phyloP scores from a whole-genome alignment of 2,329 filamentous ascomycete species.

The Alternaria ethzedia region DNA sequence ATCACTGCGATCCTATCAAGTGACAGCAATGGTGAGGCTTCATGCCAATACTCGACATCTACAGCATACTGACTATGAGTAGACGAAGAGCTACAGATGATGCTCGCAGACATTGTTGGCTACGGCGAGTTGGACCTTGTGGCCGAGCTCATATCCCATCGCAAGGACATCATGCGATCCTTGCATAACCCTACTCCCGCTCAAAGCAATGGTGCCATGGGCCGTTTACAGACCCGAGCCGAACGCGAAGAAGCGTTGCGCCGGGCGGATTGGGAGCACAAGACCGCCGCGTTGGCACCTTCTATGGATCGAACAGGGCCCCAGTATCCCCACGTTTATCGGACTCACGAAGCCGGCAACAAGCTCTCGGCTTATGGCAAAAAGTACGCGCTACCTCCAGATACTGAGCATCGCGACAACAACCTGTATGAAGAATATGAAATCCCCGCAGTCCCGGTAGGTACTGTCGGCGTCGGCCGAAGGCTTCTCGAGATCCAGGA shows the following conservation, averaged over 20 bases:
- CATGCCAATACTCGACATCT: not conserved
- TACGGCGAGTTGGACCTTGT: conserved; percentile 94
- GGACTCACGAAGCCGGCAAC: conserved; percentile 81
- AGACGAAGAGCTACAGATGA: conserved; percentile 90
- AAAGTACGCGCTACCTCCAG: conserved; percentile 81
- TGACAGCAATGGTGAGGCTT: conserved; percentile 55
- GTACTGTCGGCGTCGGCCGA: conserved; percentile 73
- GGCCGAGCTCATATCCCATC: conserved; percentile 83
- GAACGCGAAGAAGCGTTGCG: conserved; percentile 81
- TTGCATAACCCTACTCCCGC: conserved; percentile 34
- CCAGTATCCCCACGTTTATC: conserved; percentile 94
- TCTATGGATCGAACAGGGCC: conserved; percentile 73
- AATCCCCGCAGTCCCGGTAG: conserved; percentile 83
- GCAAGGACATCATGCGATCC: conserved; percentile 64
- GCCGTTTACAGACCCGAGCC: conserved; percentile 72
- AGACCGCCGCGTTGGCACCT: conserved; percentile 73
- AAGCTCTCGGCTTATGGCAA: conserved; percentile 79
- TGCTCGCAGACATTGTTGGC: conserved; percentile 86
- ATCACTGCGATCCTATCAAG: conserved; percentile 76
- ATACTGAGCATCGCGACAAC: conserved; percentile 73
- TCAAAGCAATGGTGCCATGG: conserved; percentile 55
- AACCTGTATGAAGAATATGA: conserved; percentile 88
- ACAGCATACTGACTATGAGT: conserved; percentile 3
- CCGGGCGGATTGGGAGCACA: conserved; percentile 81
- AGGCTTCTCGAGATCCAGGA: conserved; percentile 79